Evolutionary conservation across 805 yeast species (phyloP), one percentile per base, ranked within the genome.

Genomic region (Cyberlindnera maclurae): DNA sequence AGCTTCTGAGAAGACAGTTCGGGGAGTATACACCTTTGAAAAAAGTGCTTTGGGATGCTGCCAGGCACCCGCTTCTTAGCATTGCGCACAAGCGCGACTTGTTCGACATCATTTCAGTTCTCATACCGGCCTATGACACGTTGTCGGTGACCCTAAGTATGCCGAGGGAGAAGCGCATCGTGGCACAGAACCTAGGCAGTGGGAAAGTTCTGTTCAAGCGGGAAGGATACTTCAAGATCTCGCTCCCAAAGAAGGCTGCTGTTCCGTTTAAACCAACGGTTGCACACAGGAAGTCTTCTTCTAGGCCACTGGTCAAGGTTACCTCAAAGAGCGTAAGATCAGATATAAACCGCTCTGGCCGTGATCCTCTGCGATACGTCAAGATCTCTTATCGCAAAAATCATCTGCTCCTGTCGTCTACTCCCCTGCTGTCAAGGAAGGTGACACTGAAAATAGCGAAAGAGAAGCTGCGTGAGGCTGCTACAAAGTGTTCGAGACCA

Each of bases 101-200:
- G 8, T 79, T 83, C 47, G 82, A 77, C 41, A 52, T 85, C 3
- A 67, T 84, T 37, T 75, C 77, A 31, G 71, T 90, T 8, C 59
- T 90, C 20, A 84, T 76, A 50, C 71, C 71, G 29, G 74, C 88
- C 6, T 60, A 64, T 24, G 79, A 82, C 45, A 67, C 75, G 3
- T 70, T 79, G 33, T 53, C 72, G n/a, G 87, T 87, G 2, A 70
- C 63, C 4, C 61, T 88, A 16, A 71, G 77, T 5, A 61, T 78
- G 12, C 96, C 96, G 3, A 70, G 78, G 47, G 77, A 77, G 37
- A 79, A 75, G 54, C 76, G 75, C 46, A 64, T 93, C 17, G 75
- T 73, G 7, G 85, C 87, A 0, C 71, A 69, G 46, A 50, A 73
- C 37, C 45, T 68, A 5, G 82, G 75, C 0, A 63, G 64, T 18